Conservation (phyloP, 2,329 filamentous ascomycete species). For the Beauveria sp. region DNA sequence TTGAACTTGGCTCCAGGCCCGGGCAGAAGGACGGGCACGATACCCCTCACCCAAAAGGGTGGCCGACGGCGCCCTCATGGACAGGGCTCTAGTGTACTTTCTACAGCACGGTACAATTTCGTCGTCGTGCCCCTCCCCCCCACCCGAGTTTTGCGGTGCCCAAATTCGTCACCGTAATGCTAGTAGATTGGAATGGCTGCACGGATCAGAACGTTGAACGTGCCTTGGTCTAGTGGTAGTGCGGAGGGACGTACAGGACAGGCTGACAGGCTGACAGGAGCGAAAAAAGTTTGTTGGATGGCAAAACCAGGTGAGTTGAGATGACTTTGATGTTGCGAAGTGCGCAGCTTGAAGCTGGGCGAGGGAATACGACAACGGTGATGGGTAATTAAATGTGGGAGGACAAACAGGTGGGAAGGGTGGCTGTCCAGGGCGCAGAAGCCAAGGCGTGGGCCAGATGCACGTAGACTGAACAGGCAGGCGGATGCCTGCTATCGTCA, state of each 20-base stretch:
- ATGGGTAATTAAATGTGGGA: neutral
- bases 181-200: slow-evolving; percentile 2
- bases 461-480: neutral
- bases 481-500: neutral
- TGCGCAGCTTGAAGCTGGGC: neutral
- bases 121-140: neutral
- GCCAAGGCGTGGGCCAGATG: neutral
- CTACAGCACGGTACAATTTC: neutral
- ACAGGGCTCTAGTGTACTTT: neutral
- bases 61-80: neutral
- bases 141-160: neutral
- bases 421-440: neutral
- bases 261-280: neutral
- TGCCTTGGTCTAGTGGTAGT: slow-evolving; percentile 3
- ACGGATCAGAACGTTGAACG: slow-evolving; percentile 10
- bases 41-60: neutral
- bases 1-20: neutral
- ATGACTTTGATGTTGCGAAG: neutral
- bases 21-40: neutral
- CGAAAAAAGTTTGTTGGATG: neutral
- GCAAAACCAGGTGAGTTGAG: neutral
- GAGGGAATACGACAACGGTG: neutral
- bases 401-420: neutral
- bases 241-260: neutral
- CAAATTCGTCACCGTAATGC: slow-evolving; percentile 4